phyloP scores from a whole-genome alignment of 202 grass and related monocot genomes.

The Dendrocalamus latiflorus region DNA sequence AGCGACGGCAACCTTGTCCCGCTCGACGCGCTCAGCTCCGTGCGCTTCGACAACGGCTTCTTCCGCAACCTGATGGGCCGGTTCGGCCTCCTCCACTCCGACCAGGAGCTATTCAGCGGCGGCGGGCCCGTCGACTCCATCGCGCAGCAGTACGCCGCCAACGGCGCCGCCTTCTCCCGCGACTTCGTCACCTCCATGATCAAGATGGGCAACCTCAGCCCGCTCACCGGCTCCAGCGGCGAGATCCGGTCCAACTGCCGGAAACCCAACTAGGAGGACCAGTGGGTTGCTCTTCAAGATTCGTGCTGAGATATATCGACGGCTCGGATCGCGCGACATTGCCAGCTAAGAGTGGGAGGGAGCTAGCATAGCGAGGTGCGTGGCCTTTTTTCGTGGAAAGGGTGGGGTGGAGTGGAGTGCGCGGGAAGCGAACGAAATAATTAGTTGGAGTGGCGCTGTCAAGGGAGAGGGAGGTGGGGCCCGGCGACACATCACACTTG shows the following conservation, averaged over 20 bases:
- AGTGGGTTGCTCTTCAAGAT: neutral
- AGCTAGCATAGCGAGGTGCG: neutral
- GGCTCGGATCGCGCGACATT: neutral
- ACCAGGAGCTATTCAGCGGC: conserved; percentile 85
- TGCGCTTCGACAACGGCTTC: conserved; percentile 68
- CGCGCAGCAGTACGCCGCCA: conserved; percentile 46
- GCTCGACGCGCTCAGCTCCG: conserved; percentile 52
- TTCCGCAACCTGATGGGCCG: conserved; percentile 46
- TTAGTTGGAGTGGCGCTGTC: too few species aligned
- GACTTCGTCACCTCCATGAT: conserved; percentile 61
- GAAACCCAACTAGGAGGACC: conserved; percentile 45
- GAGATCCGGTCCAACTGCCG: conserved; percentile 81
- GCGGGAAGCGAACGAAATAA: too few species aligned
- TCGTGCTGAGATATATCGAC: neutral
- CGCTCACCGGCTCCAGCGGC: conserved; percentile 53
- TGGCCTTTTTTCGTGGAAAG: conserved; percentile 19
- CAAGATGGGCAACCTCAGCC: conserved; percentile 74
- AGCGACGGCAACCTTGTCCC: conserved; percentile 51
- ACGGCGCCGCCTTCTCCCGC: conserved; percentile 25
- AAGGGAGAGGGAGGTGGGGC: too few species aligned
- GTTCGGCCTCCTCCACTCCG: conserved; percentile 60
- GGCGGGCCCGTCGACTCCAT: conserved; percentile 41
- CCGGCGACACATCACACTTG: too few species aligned
- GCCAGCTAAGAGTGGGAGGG: neutral
- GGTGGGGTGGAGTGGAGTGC: conserved; percentile 31